These are phyloP conservation scores for Paspalum vaginatum DNA, from an alignment of 176 grass and related monocot species.

Conservation along the genomic window DNA sequence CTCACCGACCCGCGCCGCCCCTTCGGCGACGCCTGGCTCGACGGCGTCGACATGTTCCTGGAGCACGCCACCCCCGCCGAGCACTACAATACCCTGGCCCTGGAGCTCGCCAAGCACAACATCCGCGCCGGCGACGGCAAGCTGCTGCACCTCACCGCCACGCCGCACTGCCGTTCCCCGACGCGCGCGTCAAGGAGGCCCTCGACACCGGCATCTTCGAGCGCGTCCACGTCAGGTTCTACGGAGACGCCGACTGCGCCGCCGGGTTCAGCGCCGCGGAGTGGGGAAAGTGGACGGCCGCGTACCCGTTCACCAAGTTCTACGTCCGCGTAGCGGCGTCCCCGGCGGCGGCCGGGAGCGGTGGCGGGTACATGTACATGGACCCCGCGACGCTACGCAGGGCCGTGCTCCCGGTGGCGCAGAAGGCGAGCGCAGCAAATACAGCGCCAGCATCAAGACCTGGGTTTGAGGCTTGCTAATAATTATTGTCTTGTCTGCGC, in stretches of 20 bases:
- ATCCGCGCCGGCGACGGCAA: slow-evolving; percentile 24
- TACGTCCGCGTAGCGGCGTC: slow-evolving; percentile 15
- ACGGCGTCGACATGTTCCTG: slow-evolving; percentile 32
- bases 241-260: neutral
- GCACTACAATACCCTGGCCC: neutral
- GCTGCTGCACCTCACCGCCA: slow-evolving; percentile 31
- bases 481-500: no score
- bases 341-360: neutral
- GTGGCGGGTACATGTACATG: neutral
- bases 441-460: neutral
- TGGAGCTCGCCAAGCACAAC: no score
- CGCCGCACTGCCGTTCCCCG: slow-evolving; percentile 31
- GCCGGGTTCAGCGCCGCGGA: neutral
- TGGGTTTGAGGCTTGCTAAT: slow-evolving; percentile 3
- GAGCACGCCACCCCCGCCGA: neutral
- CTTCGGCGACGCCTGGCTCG: slow-evolving; percentile 27
- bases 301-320: slow-evolving; percentile 33
- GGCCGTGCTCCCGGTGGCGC: slow-evolving; percentile 1
- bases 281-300: slow-evolving; percentile 35
- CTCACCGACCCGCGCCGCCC: neutral
- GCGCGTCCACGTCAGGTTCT: slow-evolving; percentile 37
- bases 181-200: neutral
- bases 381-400: neutral
- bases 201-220: slow-evolving; percentile 32
- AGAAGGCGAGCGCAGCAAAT: slow-evolving; percentile 13